Conservation (phyloP, 73 alveolate species). For the Paramecium primaurelia region DNA sequence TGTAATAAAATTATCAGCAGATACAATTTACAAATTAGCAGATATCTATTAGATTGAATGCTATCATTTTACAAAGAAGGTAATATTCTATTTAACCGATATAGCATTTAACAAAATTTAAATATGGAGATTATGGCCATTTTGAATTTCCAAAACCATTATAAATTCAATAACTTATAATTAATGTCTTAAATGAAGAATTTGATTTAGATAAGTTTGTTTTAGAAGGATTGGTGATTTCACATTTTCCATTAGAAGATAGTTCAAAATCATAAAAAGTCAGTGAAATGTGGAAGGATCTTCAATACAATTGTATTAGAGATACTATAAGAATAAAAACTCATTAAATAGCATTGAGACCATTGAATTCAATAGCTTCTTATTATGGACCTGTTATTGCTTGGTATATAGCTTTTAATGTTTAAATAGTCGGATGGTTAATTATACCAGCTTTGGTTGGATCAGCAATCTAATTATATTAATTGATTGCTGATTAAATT, state of each 20-base stretch:
- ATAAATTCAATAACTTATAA: not conserved
- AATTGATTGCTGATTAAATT: not conserved
- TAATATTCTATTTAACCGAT: not conserved
- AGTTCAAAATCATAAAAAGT: not conserved
- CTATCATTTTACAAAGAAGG: not conserved
- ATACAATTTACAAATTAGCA: not conserved
- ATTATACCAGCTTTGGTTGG: constrained; percentile 12
- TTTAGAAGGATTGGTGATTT: not conserved
- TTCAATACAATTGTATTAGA: not conserved
- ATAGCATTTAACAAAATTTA: not conserved
- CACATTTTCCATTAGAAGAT: constrained; percentile 27
- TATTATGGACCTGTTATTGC: constrained; percentile 36
- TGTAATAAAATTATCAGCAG: not conserved
- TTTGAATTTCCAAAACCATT: constrained; percentile 12
- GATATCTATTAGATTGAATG: constrained; percentile 8
- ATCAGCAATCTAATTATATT: not conserved
- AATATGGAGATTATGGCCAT: not conserved
- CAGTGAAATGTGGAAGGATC: not conserved
- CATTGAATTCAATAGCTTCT: not conserved
- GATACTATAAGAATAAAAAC: constrained; percentile 5
- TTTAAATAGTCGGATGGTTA: constrained; percentile 33
- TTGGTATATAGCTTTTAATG: constrained; percentile 11
- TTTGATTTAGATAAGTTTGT: constrained; percentile 19
- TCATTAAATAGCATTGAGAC: not conserved
- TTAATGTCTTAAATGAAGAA: constrained; percentile 1